A percentile compares a stretch with the other conserved stretches of the same genome.
Evolutionary conservation across 352 stramenopile species (phyloP).

Genomic region (Peronosclerospora sorghi): DNA sequence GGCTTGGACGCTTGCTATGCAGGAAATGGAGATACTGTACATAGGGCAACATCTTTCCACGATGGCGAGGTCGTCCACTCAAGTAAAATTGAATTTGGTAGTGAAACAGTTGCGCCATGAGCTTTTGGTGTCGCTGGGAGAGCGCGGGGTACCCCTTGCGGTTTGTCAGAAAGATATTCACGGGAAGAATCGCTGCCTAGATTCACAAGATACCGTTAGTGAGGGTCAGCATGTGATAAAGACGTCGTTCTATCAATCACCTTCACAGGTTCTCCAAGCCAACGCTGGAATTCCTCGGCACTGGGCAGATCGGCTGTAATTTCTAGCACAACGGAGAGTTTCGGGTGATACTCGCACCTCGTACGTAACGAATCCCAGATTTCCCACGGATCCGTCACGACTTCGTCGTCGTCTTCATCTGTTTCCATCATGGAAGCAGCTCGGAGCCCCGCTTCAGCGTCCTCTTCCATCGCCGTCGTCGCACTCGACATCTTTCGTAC

Average conservation of each 20-base stretch:
- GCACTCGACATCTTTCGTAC: conserved; percentile 10
- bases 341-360: conserved; percentile 76
- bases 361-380: conserved; percentile 75
- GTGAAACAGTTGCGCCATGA: conserved; percentile 58
- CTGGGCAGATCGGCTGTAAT: conserved; percentile 72
- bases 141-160: conserved; percentile 92
- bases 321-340: conserved; percentile 77
- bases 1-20: conserved; percentile 37
- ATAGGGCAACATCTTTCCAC: conserved; percentile 68
- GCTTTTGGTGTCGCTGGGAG: conserved; percentile 86
- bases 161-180: conserved; percentile 92
- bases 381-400: conserved; percentile 39
- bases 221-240: neutral
- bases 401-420: conserved; percentile 20
- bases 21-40: conserved; percentile 94
- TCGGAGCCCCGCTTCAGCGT: conserved; percentile 9
- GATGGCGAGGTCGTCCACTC: conserved; percentile 59
- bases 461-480: conserved; percentile 8
- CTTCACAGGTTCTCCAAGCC: conserved; percentile 79
- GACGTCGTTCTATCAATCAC: conserved; percentile 11
- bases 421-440: conserved; percentile 16
- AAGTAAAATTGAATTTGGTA: conserved; percentile 85
- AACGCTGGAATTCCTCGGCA: conserved; percentile 60
- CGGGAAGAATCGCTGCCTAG: conserved; percentile 81
- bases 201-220: conserved; percentile 7